A percentile compares a stretch with the other conserved stretches of the same genome.
Evolutionary conservation across 768 basidiomycete genomes (phyloP).

Genomic region (Mycena filopes): DNA sequence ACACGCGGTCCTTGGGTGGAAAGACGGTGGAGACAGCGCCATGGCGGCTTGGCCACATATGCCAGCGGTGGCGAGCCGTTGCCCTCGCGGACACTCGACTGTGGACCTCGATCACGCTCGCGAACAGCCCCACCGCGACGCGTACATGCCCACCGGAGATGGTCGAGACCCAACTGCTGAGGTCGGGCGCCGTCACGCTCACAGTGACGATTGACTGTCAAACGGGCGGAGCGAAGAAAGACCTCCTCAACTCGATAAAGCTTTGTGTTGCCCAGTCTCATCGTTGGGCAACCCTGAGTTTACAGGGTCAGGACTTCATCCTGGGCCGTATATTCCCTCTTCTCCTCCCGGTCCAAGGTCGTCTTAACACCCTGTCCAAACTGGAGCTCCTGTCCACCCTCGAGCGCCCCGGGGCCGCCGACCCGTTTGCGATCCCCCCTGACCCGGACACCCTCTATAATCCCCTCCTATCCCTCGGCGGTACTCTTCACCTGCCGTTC

Average conservation of each 20-base stretch:
- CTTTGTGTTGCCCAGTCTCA: not conserved
- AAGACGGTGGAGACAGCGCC: not conserved
- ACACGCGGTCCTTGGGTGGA: not conserved
- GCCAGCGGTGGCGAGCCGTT: not conserved
- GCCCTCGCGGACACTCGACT: not conserved
- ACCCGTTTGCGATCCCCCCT: not conserved
- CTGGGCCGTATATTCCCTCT: too few species aligned
- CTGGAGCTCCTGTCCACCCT: not conserved
- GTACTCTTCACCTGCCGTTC: not conserved
- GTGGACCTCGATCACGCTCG: not conserved
- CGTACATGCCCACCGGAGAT: not conserved
- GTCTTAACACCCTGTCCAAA: not conserved
- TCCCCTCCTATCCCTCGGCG: not conserved
- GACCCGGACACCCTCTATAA: not conserved
- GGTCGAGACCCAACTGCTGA: not conserved
- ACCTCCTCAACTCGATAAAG: not conserved
- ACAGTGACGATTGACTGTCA: not conserved
- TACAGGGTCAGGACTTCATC: too few species aligned
- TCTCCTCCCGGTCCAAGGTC: not conserved
- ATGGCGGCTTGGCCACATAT: not conserved
- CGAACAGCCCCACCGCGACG: not conserved
- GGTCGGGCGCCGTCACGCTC: not conserved
- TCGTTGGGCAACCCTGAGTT: not conserved
- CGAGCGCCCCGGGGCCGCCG: not conserved
- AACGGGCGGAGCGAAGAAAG: not conserved